Base-by-base conservation (phyloP, 164 flowering plant genomes). In the Saururus chinensis region DNA sequence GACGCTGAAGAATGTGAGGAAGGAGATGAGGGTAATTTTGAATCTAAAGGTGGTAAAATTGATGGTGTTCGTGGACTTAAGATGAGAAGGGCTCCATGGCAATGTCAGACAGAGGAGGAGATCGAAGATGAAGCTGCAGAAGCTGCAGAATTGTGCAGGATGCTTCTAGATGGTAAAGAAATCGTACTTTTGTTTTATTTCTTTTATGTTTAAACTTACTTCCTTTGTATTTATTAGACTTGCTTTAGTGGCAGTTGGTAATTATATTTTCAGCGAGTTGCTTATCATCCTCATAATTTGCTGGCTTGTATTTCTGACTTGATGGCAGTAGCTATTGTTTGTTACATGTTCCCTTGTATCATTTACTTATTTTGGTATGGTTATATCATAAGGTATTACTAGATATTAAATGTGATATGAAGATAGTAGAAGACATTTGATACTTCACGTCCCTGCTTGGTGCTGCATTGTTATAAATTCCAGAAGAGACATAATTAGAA, bases 51-150 rank as follows among this genome's bases (percentile, higher is more conserved):
- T 72, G 88, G 83, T 26, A 85, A 71, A 70, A 55, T 52, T 45
- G 96, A 84, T 63, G 85, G 92, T 54, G 92, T 87, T 14, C 85
- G 76, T 69, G 97, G 97, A 45, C 81, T 89, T 20, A 88, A 89
- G 77, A 90, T 90, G 95, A 78, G 99, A 68, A 79, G 96, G 70
- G 84, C 66, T 21, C 87, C 89, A 49, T 73, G 82, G 24, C 83
- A 78, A 68, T 81, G 79, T 59, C 91, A 80, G 76, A 85, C 84
- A 52, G 91, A 86, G 61, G 99, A 90, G 74, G 97, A 90, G 75
- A 80, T 84, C 58, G 97, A 93, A 78, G 99, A 93, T 81, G 97
- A 93, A 80, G 91, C 83, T 26, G 95, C 97, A 58, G 99, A 93
- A 79, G 97, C 97, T 22, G 97, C 96, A 56, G 99, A 93, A 58